Conservation (phyloP, 768 basidiomycete genomes). For the Collybia sordida region DNA sequence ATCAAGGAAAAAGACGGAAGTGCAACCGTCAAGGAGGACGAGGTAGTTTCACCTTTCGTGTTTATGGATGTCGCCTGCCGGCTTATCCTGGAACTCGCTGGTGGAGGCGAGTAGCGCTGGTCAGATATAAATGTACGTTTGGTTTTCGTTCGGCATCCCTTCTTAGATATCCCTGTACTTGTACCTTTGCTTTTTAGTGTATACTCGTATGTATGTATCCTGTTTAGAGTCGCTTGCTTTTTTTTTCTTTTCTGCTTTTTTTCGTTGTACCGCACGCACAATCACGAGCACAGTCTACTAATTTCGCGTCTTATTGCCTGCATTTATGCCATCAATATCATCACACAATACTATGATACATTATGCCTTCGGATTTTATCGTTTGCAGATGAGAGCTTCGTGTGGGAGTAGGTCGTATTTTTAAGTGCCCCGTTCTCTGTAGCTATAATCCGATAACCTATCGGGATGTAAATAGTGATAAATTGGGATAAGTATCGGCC, state of each 20-base stretch:
- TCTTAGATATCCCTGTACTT: conserved; percentile 6
- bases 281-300: no score
- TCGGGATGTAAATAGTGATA: no score
- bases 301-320: conserved; percentile 1
- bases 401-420: no score
- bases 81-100: conserved; percentile 92
- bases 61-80: conserved; percentile 97
- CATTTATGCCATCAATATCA: conserved; percentile 1
- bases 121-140: background rate
- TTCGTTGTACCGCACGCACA: background rate
- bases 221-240: conserved; percentile 3
- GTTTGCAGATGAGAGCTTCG: no score
- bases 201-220: conserved; percentile 4
- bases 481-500: conserved; percentile 46
- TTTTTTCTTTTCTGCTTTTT: background rate
- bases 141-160: conserved; percentile 3
- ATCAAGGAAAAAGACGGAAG: conserved; percentile 51
- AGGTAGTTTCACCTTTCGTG: conserved; percentile 83
- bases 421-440: no score
- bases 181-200: conserved; percentile 1
- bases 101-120: conserved; percentile 36
- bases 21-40: conserved; percentile 47
- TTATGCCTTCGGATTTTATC: no score
- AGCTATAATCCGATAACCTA: no score
- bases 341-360: no score